Base-by-base conservation (phyloP, 768 basidiomycete genomes). In the Auricularia cornea region DNA sequence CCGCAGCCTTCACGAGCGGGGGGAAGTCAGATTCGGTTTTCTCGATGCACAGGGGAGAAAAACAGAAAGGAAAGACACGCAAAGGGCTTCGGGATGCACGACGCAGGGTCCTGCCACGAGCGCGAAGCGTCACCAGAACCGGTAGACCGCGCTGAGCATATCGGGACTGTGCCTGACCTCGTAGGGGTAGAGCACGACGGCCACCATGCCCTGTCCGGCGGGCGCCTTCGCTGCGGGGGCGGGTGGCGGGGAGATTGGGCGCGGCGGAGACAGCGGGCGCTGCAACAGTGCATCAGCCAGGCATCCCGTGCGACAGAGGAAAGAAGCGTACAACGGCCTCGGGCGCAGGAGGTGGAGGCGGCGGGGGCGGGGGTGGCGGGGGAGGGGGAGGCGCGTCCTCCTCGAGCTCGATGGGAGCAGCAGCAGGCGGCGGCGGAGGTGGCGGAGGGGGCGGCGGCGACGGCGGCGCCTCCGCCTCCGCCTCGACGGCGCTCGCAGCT, bases 171-270 rank as follows among this genome's bases (percentile, higher is more conserved):
- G 54, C 28, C 54, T 57, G 76, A 87, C 83, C 70, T 90, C 88
- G 67, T 95, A 97, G 3, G 89, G 88, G 73, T 86, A 97, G 26
- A 88, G 65, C 2, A 90, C 94, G 59, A 88, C 78, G 0, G 93
- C 94, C 30, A 81, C 79, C n/a, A 84, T 65, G 3, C 90, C 91
- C 69, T 73, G 56, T 3, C 73, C 74, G 10, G 68, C 70, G 0
- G 70, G 68, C 30, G 67, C 65, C 68, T 20, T 73, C 70, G 63
- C 63, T 16, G 66, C 62, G 2, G 66, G 66, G 1, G 66, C 65
- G 48, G 75, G 72, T 23, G 76, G 71, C 1, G 75, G 70, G 12
- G 70, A 72, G 35, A 76, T 52, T 16, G 65, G 66, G 5, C 62
- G 64, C 18, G 69, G 62, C n/a, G 66, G 68, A 35, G 72, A 72